Evolutionary conservation across 2,329 filamentous ascomycete genomes (phyloP).

Genomic region (Tricladium varicosporioides): DNA sequence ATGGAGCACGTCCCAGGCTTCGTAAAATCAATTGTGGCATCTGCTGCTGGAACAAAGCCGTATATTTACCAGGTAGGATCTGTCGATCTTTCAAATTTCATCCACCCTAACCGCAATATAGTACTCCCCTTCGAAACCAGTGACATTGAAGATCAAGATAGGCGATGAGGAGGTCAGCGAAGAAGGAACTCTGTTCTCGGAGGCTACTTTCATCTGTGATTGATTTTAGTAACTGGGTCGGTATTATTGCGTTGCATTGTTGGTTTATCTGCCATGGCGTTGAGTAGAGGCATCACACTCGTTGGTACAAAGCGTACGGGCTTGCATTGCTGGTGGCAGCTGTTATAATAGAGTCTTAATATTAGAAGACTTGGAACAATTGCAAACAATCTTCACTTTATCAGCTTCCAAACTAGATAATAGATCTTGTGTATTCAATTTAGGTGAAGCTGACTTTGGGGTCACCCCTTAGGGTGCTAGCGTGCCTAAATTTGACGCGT

Average conservation of each 20-base stretch:
- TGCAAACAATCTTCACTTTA: neutral
- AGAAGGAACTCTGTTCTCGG: conserved; percentile 75
- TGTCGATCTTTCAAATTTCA: neutral
- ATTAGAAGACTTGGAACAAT: conserved; percentile 16
- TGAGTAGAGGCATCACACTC: conserved; percentile 28
- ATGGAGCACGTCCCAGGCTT: conserved; percentile 96
- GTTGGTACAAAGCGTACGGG: conserved; percentile 19
- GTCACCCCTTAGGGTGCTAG: neutral
- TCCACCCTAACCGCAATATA: conserved; percentile 39
- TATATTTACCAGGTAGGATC: conserved; percentile 89
- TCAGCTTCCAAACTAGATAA: neutral
- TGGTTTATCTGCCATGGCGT: conserved; percentile 24
- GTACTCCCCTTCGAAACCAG: conserved; percentile 65
- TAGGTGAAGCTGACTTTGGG: neutral
- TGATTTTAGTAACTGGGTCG: conserved; percentile 9
- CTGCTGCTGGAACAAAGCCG: conserved; percentile 86
- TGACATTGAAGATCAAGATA: conserved; percentile 79
- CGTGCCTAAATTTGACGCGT: too few relatives aligned
- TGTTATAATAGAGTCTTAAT: conserved; percentile 16
- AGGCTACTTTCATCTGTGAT: conserved; percentile 93
- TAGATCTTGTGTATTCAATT: neutral
- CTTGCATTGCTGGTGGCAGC: neutral
- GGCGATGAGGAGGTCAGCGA: conserved; percentile 78
- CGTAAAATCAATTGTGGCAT: conserved; percentile 89
- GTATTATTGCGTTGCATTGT: conserved; percentile 9